Conservation (phyloP, 139 green algal species). For the Picochlorum sp. region DNA sequence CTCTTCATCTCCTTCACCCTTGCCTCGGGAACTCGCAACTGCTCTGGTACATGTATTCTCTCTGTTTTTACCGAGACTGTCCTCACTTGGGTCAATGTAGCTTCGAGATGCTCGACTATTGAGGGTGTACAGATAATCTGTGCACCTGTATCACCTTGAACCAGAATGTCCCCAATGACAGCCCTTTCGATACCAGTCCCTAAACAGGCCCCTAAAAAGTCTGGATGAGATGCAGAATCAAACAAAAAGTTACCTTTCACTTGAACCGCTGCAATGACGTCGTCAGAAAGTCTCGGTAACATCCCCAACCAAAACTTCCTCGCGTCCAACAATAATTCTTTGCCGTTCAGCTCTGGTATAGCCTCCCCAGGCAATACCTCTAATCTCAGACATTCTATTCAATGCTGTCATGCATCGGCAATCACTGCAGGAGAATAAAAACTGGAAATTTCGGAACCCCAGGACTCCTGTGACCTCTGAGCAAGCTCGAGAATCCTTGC, state of each 20-base stretch:
- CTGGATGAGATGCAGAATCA: conserved; percentile 61
- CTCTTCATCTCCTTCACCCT: conserved; percentile 41
- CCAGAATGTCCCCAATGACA: conserved; percentile 61
- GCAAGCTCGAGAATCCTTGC: conserved; percentile 50
- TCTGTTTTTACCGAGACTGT: conserved; percentile 44
- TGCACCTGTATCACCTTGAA: conserved; percentile 63
- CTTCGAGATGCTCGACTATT: conserved; percentile 61
- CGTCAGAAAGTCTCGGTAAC: background rate
- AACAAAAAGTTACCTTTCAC: conserved; percentile 65
- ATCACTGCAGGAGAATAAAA: conserved; percentile 53
- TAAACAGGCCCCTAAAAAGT: conserved; percentile 70
- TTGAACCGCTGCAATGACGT: conserved; percentile 48
- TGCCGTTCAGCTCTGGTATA: conserved; percentile 54
- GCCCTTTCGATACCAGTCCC: conserved; percentile 53
- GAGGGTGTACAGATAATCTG: conserved; percentile 59
- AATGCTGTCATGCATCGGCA: conserved; percentile 36
- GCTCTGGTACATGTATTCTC: conserved; percentile 9
- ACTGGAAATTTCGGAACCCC: conserved; percentile 17
- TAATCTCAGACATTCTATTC: conserved; percentile 30
- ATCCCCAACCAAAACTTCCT: conserved; percentile 36
- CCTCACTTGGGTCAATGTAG: conserved; percentile 50
- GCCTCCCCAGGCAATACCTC: conserved; percentile 50
- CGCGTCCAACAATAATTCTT: conserved; percentile 40
- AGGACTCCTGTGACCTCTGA: conserved; percentile 24
- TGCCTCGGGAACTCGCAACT: conserved; percentile 39